These are phyloP conservation scores for Pseudotsuga menziesii DNA, from an alignment of 75 land plant species.

Conservation along the genomic window DNA sequence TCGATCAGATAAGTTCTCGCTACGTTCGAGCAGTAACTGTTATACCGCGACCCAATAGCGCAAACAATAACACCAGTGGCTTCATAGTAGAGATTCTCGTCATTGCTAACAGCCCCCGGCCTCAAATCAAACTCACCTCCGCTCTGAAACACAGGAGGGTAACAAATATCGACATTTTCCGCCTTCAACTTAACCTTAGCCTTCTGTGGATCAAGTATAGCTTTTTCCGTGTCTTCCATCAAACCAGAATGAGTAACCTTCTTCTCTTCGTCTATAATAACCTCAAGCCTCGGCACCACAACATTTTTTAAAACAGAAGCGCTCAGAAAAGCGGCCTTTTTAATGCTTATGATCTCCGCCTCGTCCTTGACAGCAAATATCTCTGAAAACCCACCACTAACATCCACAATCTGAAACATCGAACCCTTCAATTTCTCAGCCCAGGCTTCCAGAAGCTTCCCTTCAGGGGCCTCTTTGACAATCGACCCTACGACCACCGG, in stretches of 20 bases:
- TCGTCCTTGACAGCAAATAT: constrained; percentile 89
- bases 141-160: constrained; percentile 93
- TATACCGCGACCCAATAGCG: constrained; percentile 83
- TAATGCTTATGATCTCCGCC: constrained; percentile 61
- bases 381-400: constrained; percentile 77
- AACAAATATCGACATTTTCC: constrained; percentile 92
- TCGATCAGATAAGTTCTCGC: constrained; percentile 80
- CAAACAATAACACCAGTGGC: constrained; percentile 86
- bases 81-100: constrained; percentile 82
- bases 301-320: constrained; percentile 64
- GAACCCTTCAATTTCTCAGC: constrained; percentile 41
- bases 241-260: constrained; percentile 75
- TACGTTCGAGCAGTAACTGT: constrained; percentile 84
- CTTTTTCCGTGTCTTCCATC: constrained; percentile 91
- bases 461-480: constrained; percentile 71
- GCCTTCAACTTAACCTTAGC: constrained; percentile 73
- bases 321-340: constrained; percentile 73
- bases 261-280: constrained; percentile 91
- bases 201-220: constrained; percentile 66
- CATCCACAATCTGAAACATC: constrained; percentile 45
- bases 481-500: constrained; percentile 47
- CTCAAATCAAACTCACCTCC: constrained; percentile 88
- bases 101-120: constrained; percentile 94
- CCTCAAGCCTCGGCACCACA: constrained; percentile 93
- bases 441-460: constrained; percentile 78